These are phyloP conservation scores for Globisporangium paddicum DNA, from an alignment of 352 stramenopile species.

Conservation along the genomic window DNA sequence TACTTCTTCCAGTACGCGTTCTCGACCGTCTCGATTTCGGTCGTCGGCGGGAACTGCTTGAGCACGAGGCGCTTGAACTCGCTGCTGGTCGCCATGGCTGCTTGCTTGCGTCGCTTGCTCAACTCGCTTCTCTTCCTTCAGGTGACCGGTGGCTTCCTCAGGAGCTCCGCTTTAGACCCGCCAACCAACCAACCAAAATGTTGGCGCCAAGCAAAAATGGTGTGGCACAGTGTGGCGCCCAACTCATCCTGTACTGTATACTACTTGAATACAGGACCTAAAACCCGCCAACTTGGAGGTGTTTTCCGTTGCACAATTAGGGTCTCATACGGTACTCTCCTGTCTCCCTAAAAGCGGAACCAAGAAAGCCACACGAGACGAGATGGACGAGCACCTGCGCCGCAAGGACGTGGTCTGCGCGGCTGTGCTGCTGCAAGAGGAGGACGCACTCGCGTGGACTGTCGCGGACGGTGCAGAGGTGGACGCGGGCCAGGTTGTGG, in stretches of 20 bases:
- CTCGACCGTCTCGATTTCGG: conserved; percentile 71
- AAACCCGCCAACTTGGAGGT: too few species aligned
- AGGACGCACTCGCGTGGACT: conserved; percentile 36
- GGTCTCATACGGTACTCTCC: neutral
- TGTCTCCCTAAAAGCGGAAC: neutral
- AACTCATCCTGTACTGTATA: neutral
- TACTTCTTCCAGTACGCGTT: conserved; percentile 90
- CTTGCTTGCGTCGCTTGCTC: neutral
- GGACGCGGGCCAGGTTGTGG: conserved; percentile 52
- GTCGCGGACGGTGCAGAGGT: conserved; percentile 41
- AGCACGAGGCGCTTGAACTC: conserved; percentile 87
- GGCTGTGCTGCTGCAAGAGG: conserved; percentile 17
- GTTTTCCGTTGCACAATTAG: neutral
- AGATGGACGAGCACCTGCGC: conserved; percentile 45
- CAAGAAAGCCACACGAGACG: neutral
- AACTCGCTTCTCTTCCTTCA: neutral
- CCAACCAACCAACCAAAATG: conserved; percentile 9
- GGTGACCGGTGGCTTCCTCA: neutral
- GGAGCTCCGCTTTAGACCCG: conserved; percentile 2
- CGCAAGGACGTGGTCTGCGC: conserved; percentile 45
- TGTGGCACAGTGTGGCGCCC: neutral
- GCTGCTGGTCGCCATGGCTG: conserved; percentile 51
- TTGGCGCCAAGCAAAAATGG: neutral
- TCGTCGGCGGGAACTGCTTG: conserved; percentile 83
- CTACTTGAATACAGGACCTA: neutral